Base-by-base conservation (phyloP, 1,284 basidiomycete species). In the Boletus calvinii region DNA sequence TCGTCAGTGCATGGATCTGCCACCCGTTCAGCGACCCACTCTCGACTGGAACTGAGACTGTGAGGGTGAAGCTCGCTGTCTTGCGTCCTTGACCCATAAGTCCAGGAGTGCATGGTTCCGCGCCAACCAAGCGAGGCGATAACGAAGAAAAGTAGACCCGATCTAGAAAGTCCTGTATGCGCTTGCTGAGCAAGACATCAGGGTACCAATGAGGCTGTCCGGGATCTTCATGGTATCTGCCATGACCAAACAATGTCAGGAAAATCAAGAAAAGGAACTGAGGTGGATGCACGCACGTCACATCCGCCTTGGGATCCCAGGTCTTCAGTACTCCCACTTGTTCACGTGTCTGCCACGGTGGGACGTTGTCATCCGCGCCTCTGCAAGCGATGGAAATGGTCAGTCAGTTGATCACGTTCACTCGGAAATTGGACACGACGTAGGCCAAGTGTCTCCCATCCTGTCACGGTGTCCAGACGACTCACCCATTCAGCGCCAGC, bases 401-500 rank as follows among this genome's bases (percentile, higher is more conserved):
- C 43, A 59, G 40, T 20, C 26, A 6, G 26, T 26, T 39, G 30
- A 40, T 13, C 31, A 35, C 18, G 22, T 11, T n/a, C n/a, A 18
- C 11, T 20, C 24, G 15, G 20, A 31, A 34, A 24, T 35, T 8
- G 12, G 8, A 29, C 10, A 18, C 1, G 22, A 30, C 15, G 30
- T 12, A n/a, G n/a, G 22, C 30, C 46, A 32, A 18, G 17, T 17
- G 11, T 45, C 18, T 7, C 26, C 26, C 5, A 26, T 26, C 26
- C 7, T 4, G 6, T 26, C 6, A 4, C 26, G 26, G n/a, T 0
- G 29, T 31, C 26, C 20, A 42, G 53, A 47, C 20, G 9, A 61
- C 81, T 46, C 63, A 84, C 79, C 92, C 93, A 59, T 94, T 89
- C 43, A 94, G 77, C 5, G 85, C 89, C 12, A 94, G 73, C 3